phyloP scores from a whole-genome alignment of 306 rosid species.

The Phaseolus lunatus region DNA sequence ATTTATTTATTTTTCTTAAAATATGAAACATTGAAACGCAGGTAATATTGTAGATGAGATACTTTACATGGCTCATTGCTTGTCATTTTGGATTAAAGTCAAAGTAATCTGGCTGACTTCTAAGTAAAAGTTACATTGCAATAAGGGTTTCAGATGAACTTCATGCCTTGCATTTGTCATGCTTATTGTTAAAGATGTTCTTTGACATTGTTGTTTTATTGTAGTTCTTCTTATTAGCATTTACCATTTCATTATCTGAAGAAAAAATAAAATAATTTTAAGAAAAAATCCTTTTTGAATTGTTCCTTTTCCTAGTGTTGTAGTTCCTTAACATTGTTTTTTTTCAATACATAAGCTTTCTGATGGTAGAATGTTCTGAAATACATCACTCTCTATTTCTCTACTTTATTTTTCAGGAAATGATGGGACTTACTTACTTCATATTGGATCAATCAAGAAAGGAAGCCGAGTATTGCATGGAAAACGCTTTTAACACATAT shows the following conservation, averaged over 20 bases:
- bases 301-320: not conserved
- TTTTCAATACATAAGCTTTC: constrained; percentile 1
- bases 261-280: not conserved
- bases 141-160: constrained; percentile 17
- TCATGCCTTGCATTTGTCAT: not conserved
- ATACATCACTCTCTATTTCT: constrained; percentile 35
- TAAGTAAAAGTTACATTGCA: not conserved
- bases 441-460: constrained; percentile 93
- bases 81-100: constrained; percentile 11
- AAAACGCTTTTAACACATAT: constrained; percentile 91
- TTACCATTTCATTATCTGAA: not conserved
- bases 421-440: constrained; percentile 96
- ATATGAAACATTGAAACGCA: constrained; percentile 11
- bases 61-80: constrained; percentile 7
- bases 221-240: not conserved
- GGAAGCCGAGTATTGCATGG: constrained; percentile 99
- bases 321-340: constrained; percentile 14
- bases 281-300: not conserved
- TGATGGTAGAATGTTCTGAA: constrained; percentile 32
- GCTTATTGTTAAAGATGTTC: constrained; percentile 21
- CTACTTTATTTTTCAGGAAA: constrained; percentile 72
- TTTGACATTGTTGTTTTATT: constrained; percentile 18
- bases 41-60: constrained; percentile 25
- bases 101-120: constrained; percentile 5
- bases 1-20: constrained; percentile 23